Percentiles rank a stretch among this genome's conserved stretches.
Evolutionary conservation across 1,284 basidiomycete genomes (phyloP).

Genomic region (Trametes pubescens): DNA sequence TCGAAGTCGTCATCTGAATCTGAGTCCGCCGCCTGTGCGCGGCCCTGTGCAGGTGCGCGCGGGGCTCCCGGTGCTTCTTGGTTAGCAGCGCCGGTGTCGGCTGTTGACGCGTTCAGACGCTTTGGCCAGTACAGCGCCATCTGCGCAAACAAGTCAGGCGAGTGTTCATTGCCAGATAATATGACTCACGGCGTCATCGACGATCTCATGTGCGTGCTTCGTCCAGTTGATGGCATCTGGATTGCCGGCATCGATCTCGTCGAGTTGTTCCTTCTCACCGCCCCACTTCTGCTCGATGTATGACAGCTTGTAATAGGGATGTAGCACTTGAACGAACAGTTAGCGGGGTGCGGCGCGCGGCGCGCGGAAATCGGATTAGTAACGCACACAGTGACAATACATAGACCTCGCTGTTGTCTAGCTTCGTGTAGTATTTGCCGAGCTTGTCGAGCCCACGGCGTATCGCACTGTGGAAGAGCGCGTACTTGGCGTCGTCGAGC

Average conservation of each 20-base stretch:
- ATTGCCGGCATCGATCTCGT: not conserved
- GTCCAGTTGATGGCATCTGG: not conserved
- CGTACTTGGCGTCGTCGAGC: constrained; percentile 18
- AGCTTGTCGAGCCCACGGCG: constrained; percentile 34
- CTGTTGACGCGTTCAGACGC: not conserved
- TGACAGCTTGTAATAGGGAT: not conserved
- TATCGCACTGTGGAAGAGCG: constrained; percentile 29
- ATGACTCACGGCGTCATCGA: not conserved
- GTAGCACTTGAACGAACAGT: not conserved
- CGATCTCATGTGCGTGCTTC: not conserved
- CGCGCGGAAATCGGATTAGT: too few species aligned
- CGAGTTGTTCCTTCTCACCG: not conserved
- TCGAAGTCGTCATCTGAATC: not conserved
- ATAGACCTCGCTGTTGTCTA: constrained; percentile 37
- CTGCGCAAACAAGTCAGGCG: not conserved
- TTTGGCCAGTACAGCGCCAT: not conserved
- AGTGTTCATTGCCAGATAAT: not conserved
- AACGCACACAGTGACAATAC: constrained; percentile 30
- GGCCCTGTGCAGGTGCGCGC: too few species aligned
- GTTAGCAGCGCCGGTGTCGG: not conserved
- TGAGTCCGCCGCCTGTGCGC: not conserved
- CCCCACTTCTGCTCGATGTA: not conserved
- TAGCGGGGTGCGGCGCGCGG: too few species aligned
- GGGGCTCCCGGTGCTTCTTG: not conserved
- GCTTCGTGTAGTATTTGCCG: constrained; percentile 36